Conservation (phyloP, 768 basidiomycete genomes). For the Rhodotorula sphaerocarpa region DNA sequence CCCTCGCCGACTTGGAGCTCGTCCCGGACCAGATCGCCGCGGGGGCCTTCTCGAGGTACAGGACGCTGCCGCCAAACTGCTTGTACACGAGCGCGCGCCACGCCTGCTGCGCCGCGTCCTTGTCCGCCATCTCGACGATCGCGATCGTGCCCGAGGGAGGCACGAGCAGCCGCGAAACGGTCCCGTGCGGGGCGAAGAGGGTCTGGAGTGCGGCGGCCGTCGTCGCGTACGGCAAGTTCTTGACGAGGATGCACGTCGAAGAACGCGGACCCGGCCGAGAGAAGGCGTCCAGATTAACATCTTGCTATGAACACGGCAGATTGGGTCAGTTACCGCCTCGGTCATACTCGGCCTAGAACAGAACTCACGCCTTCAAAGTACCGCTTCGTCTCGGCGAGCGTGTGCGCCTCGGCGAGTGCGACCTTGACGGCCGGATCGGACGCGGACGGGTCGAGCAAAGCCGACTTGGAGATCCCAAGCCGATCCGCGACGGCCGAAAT, state of each 20-base stretch:
- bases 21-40: slow-evolving; percentile 64
- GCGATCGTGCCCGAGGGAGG: slow-evolving; percentile 91
- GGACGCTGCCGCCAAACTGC: slow-evolving; percentile 74
- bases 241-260: slow-evolving; percentile 77
- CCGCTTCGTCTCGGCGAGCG: slow-evolving; percentile 87
- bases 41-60: slow-evolving; percentile 91
- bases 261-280: slow-evolving; percentile 49
- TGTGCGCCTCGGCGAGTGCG: slow-evolving; percentile 89
- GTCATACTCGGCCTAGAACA: slow-evolving; percentile 41
- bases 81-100: slow-evolving; percentile 78
- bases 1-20: no score
- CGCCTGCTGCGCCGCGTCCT: slow-evolving; percentile 62
- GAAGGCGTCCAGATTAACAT: slow-evolving; percentile 43
- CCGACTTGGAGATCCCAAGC: slow-evolving; percentile 75
- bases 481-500: slow-evolving; percentile 80
- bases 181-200: slow-evolving; percentile 68
- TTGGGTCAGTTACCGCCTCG: no score
- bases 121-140: slow-evolving; percentile 72
- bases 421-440: slow-evolving; percentile 66
- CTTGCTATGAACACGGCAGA: slow-evolving; percentile 34
- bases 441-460: slow-evolving; percentile 77
- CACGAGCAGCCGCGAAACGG: slow-evolving; percentile 61
- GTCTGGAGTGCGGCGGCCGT: slow-evolving; percentile 64
- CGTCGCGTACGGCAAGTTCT: slow-evolving; percentile 93
- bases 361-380: slow-evolving; percentile 58